Evolutionary conservation across 306 rosid species (phyloP).

Genomic region (Morella rubra): DNA sequence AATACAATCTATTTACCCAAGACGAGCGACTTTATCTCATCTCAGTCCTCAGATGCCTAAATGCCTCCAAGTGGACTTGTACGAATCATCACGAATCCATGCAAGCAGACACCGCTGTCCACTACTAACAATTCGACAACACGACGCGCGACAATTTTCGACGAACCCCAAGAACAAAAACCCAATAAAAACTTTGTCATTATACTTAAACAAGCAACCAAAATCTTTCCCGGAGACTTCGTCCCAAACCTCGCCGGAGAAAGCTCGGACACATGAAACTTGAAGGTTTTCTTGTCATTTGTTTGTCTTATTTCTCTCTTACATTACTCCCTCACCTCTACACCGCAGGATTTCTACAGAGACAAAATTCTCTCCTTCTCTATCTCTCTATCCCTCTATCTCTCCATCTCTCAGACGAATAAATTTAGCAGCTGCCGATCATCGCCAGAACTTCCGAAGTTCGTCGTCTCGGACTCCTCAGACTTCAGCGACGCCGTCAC

Average conservation of each 20-base stretch:
- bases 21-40: background rate
- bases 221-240: background rate
- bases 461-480: constrained; percentile 38
- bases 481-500: constrained; percentile 27
- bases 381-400: too few relatives aligned
- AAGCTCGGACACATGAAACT: constrained; percentile 3
- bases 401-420: constrained; percentile 33
- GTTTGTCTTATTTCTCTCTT: constrained; percentile 4
- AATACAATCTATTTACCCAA: background rate
- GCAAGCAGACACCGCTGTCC: background rate
- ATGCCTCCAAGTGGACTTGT: background rate
- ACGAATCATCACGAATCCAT: constrained; percentile 4
- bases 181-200: too few relatives aligned
- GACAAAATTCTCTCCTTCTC: constrained; percentile 1
- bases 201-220: background rate
- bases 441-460: constrained; percentile 28
- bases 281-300: background rate
- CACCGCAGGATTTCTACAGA: background rate
- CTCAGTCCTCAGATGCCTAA: background rate
- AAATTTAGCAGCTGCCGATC: constrained; percentile 53
- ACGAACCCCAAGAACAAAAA: background rate
- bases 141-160: background rate
- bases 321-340: background rate
- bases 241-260: constrained; percentile 22
- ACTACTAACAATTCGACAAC: background rate